Evolutionary conservation across 148 eudicot species (phyloP), one percentile per base, ranked within the genome.

Genomic region (Chenopodium formosanum): DNA sequence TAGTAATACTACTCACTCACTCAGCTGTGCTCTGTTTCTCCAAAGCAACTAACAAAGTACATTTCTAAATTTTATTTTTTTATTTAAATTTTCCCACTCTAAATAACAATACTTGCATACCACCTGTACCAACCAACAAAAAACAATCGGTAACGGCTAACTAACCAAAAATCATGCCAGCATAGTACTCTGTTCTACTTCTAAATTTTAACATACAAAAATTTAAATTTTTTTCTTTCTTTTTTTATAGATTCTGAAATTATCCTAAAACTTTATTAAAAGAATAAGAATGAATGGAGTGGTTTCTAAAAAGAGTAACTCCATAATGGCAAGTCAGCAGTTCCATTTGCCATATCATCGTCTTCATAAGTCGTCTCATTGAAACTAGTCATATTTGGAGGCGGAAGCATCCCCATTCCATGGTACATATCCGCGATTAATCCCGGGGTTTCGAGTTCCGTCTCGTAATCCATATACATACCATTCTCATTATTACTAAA

Each of bases 351-450:
- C 40, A 67, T 48, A 2, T 58, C 84, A 8, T 70, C 82, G 19
- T 40, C 78, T 44, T 67, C 20, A 2, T 17, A 47, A 7, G 32
- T 23, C 23, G 9, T 1, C 17, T 47, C 27, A 37, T 32, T 23
- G 10, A 34, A 29, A 40, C 22, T 9, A 46, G 34, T 25, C 40
- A 17, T 22, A 1, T 13, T 20, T 7, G 56, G 74, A 0, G 86
- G 88, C 44, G 82, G 84, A 0, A 82, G 48, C 85, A 88, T 32
- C 74, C 83, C 83, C 88, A 95, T 34, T 62, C 94, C 95, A 32
- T 89, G 89, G 16, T 95, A 92, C 98, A 95, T 89, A 73, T 90
- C 86, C 0, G 84, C 85, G 46, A 94, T 37, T 63, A 90, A 80
- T 1, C 85, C 88, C 1, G 91, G 93, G 91, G 88, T 88, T 9